These are phyloP conservation scores for Epichloe elymi DNA, from an alignment of 2,329 filamentous ascomycete genomes.

Conservation along the genomic window DNA sequence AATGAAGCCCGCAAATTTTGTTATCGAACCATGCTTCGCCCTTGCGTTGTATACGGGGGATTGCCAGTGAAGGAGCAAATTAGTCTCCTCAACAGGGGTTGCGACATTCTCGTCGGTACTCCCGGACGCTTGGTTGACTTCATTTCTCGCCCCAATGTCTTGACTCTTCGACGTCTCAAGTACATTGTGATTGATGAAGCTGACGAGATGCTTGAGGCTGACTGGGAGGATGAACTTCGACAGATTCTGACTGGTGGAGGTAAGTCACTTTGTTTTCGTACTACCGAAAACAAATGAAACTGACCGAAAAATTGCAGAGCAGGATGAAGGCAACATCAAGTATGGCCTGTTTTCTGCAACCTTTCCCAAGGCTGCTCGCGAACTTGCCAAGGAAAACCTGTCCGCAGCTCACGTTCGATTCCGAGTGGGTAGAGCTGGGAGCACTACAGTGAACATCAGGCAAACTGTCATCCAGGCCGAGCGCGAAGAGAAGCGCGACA, in stretches of 20 bases:
- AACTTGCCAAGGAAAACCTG: conserved; percentile 66
- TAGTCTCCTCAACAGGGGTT: conserved; percentile 64
- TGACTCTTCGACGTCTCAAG: conserved; percentile 65
- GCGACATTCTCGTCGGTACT: conserved; percentile 78
- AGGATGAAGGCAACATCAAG: conserved; percentile 57
- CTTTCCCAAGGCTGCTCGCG: conserved; percentile 68
- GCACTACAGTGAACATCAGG: conserved; percentile 67
- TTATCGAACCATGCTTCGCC: conserved; percentile 88
- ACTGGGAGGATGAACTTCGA: conserved; percentile 66
- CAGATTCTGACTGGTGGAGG: conserved; percentile 71
- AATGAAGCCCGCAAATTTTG: conserved; percentile 86
- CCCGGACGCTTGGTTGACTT: conserved; percentile 80
- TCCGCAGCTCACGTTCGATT: conserved; percentile 63
- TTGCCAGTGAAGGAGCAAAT: conserved; percentile 57
- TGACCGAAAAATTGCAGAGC: conserved; percentile 34
- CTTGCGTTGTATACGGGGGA: conserved; percentile 87
- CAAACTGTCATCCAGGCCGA: conserved; percentile 63
- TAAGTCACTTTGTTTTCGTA: conserved; percentile 30
- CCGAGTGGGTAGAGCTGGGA: conserved; percentile 76
- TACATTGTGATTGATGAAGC: conserved; percentile 86
- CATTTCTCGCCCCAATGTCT: conserved; percentile 53
- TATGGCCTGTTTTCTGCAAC: conserved; percentile 90
- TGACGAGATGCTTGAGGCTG: conserved; percentile 72
- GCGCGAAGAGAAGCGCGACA: conserved; percentile 51
- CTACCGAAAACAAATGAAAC: conserved; percentile 4